Evolutionary conservation across 805 yeast genomes (phyloP).

Genomic region (Lachancea meyersii): DNA sequence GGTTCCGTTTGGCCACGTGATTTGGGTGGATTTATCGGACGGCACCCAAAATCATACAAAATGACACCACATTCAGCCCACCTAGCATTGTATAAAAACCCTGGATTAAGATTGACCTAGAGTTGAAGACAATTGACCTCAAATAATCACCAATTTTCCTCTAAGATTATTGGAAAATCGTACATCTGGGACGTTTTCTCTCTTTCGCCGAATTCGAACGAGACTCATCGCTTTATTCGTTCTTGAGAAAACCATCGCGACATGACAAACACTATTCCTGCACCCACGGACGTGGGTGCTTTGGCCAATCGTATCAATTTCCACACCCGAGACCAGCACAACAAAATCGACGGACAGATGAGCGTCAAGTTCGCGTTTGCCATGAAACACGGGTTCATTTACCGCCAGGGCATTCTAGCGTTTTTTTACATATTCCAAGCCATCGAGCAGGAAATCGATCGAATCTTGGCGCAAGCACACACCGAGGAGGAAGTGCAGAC

Average conservation of each 20-base stretch:
- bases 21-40: slow-evolving; percentile 16
- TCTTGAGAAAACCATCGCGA: too few relatives aligned
- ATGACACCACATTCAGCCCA: too few relatives aligned
- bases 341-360: slow-evolving; percentile 61
- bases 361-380: slow-evolving; percentile 69
- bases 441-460: slow-evolving; percentile 47
- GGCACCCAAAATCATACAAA: not conserved
- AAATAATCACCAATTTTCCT: too few relatives aligned
- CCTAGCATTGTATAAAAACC: too few relatives aligned
- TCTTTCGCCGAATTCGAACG: too few relatives aligned
- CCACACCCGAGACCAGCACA: slow-evolving; percentile 61
- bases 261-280: slow-evolving; percentile 42
- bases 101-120: too few relatives aligned
- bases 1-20: slow-evolving; percentile 10
- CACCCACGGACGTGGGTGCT: slow-evolving; percentile 77
- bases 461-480: slow-evolving; percentile 53
- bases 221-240: too few relatives aligned
- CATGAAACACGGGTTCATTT: slow-evolving; percentile 64
- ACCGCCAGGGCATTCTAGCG: slow-evolving; percentile 73
- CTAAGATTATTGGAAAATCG: not conserved
- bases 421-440: slow-evolving; percentile 63
- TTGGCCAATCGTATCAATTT: slow-evolving; percentile 73
- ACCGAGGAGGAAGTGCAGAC: slow-evolving; percentile 45
- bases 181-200: too few relatives aligned
- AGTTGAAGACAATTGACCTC: too few relatives aligned